Evolutionary conservation across 2,329 filamentous ascomycete genomes (phyloP).

Genomic region (Gaeumannomyces sp.): DNA sequence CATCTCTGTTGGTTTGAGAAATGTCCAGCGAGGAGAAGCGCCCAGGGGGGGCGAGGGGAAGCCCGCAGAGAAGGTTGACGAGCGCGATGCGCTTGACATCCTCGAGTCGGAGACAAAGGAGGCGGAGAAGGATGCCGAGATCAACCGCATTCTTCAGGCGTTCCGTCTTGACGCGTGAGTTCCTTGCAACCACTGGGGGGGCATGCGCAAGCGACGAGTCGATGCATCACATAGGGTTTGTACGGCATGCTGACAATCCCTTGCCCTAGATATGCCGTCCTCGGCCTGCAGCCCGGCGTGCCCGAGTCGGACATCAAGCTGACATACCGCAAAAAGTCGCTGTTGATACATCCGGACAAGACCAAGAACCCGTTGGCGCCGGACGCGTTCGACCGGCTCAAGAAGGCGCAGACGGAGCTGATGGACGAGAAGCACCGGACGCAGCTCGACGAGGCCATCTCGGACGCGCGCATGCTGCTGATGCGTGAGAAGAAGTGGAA

Average conservation of each 20-base stretch:
- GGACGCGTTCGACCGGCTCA: constrained; percentile 92
- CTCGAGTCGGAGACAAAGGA: constrained; percentile 83
- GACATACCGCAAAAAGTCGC: constrained; percentile 93
- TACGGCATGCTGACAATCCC: not conserved
- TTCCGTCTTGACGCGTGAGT: constrained; percentile 65
- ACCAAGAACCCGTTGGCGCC: constrained; percentile 85
- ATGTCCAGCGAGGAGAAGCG: not conserved
- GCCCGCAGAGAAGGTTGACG: constrained; percentile 47
- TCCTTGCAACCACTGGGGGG: not conserved
- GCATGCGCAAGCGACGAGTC: not conserved
- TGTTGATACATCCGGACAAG: constrained; percentile 98
- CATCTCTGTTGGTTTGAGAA: not conserved
- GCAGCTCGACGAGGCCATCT: constrained; percentile 86
- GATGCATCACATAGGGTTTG: not conserved
- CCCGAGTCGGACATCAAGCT: constrained; percentile 94
- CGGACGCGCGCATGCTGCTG: constrained; percentile 89
- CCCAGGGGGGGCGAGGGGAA: not conserved
- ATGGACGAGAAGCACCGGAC: constrained; percentile 91
- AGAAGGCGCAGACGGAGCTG: constrained; percentile 86
- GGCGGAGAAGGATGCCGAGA: constrained; percentile 94
- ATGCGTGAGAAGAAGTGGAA: constrained; percentile 94
- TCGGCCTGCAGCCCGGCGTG: constrained; percentile 92
- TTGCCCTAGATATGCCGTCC: constrained; percentile 69
- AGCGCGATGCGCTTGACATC: constrained; percentile 64
- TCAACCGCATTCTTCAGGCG: constrained; percentile 85